Evolutionary conservation across 495 filamentous ascomycete species (phyloP).

Genomic region (Patellaria atrata): DNA sequence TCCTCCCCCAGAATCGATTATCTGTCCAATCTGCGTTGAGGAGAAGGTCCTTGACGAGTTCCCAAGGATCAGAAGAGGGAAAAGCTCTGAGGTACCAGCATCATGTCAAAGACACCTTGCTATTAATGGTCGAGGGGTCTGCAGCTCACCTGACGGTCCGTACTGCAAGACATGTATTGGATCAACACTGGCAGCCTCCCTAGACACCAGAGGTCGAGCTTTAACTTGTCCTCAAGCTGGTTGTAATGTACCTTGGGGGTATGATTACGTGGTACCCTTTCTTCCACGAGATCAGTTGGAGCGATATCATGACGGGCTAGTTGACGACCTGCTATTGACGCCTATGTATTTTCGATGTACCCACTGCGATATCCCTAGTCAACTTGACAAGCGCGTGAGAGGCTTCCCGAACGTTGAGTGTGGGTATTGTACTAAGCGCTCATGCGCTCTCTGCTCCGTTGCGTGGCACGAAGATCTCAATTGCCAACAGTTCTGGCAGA

Average conservation of each 20-base stretch:
- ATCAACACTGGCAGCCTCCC: background rate
- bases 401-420: constrained; percentile 5
- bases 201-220: constrained; percentile 1
- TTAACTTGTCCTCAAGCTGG: constrained; percentile 1
- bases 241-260: constrained; percentile 1
- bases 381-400: background rate
- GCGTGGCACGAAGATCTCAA: constrained; percentile 3
- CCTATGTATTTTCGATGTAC: background rate
- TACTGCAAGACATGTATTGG: constrained; percentile 4
- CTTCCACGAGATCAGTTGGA: background rate
- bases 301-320: constrained; percentile 4
- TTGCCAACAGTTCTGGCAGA: constrained; percentile 3
- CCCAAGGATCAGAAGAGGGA: background rate
- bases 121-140: background rate
- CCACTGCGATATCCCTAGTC: background rate
- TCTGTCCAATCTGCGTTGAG: constrained; percentile 5
- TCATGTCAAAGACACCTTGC: constrained; percentile 1
- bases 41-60: constrained; percentile 2
- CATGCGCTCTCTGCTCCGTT: constrained; percentile 1
- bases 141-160: background rate
- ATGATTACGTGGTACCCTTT: background rate
- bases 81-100: background rate
- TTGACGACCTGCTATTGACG: background rate
- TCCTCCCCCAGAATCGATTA: background rate
- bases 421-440: constrained; percentile 1